phyloP scores from a whole-genome alignment of 2,329 filamentous ascomycete species.

The Xylariaceae sp. region DNA sequence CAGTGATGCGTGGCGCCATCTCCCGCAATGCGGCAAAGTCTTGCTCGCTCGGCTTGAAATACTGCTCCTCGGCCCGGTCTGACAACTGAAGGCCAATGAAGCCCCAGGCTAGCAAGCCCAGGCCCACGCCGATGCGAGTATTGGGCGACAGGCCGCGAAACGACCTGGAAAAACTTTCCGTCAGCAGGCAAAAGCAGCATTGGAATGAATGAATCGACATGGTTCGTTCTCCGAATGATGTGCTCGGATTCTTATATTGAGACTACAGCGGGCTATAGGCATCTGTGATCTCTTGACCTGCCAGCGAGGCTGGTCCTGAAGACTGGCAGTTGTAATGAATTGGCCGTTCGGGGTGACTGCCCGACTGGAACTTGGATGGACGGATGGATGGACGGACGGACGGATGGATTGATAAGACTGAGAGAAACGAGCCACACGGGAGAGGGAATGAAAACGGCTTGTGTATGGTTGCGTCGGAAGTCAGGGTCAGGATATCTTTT shows the following conservation, averaged over 20 bases:
- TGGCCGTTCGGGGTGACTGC: background rate
- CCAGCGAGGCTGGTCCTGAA: too few relatives aligned
- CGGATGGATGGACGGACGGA: conserved; percentile 6
- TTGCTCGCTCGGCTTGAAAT: conserved; percentile 66
- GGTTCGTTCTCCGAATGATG: too few relatives aligned
- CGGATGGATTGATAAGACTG: conserved; percentile 3
- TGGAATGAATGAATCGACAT: too few relatives aligned
- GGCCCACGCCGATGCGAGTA: conserved; percentile 66
- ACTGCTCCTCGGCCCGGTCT: conserved; percentile 65
- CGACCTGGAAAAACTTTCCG: too few relatives aligned
- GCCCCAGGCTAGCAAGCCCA: conserved; percentile 73
- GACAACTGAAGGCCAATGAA: conserved; percentile 65
- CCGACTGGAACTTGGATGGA: background rate
- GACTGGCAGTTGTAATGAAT: too few relatives aligned
- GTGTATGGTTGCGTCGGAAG: too few relatives aligned
- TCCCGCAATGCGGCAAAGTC: conserved; percentile 64
- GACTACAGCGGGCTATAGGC: too few relatives aligned
- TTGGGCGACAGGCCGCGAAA: conserved; percentile 68
- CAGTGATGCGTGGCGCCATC: conserved; percentile 55
- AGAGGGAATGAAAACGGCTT: background rate
- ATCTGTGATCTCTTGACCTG: too few relatives aligned
- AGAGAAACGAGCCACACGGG: background rate
- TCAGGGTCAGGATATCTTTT: too few relatives aligned
- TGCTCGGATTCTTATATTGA: too few relatives aligned
- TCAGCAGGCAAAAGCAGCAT: too few relatives aligned